Evolutionary conservation across 2,329 filamentous ascomycete genomes (phyloP), one percentile per base, ranked within the genome.

Genomic region (Neofusicoccum ribis): DNA sequence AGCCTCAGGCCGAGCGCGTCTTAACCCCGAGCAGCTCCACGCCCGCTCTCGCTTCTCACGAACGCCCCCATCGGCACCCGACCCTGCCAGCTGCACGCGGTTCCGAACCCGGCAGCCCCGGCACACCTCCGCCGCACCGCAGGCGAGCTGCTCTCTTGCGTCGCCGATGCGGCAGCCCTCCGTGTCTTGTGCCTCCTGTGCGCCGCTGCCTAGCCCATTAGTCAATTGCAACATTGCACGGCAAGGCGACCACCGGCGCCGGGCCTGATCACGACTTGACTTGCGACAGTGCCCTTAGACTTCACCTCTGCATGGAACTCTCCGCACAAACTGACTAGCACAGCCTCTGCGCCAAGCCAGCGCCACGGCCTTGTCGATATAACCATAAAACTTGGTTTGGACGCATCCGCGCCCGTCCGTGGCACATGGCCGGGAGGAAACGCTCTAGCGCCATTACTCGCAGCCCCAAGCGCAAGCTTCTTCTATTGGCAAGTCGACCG

Each of bases 311-410:
- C 39, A 44, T 44, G 52, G 52, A 27, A 58, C 36, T 31, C 52
- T 41, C 52, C 52, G 52, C 37, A 27, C 17, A 15, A 15, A 17
- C 54, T 47, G 54, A 59, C 54, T 59, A 47, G 54, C 43, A 37
- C 50, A 20, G 31, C 31, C 50, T 17, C 34, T n/a, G 50, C 7
- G 50, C 50, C 50, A 52, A 52, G 50, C 14, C 7, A 52, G 11
- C 50, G 50, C 50, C 50, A 52, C 50, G 50, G 54, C 54, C 54
- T 46, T 46, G 41, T 59, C 43, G 41, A 59, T 14, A 59, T 60
- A 60, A 60, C 56, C 56, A 47, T 60, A 60, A 60, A 58, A 47
- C 41, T 37, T 60, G 43, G 17, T 60, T 60, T 47, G 52, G 52
- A 20, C 39, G 14, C 52, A 31, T 58, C 52, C 52, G 52, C 52